Percentiles rank a stretch among this genome's conserved stretches.
Evolutionary conservation across 2,329 filamentous ascomycete genomes (phyloP).

Genomic region (Myriosclerotinia duriaeana): DNA sequence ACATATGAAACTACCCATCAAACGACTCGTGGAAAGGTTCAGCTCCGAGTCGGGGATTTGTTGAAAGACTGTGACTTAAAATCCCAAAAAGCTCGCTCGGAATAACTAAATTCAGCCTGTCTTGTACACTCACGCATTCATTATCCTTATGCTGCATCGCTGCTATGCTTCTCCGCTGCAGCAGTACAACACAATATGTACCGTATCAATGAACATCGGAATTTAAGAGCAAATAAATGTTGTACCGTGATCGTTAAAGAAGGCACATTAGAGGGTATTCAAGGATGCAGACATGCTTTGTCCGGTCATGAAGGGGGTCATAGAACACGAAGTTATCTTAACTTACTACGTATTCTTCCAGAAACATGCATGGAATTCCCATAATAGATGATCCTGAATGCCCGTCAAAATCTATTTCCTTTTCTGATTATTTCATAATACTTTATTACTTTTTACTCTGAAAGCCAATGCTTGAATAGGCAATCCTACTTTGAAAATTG

Average conservation of each 20-base stretch:
- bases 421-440: neutral
- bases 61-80: neutral
- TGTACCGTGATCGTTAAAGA: constrained; percentile 3
- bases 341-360: constrained; percentile 21
- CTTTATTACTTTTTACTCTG: neutral
- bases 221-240: constrained; percentile 12
- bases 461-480: neutral
- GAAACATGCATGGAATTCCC: constrained; percentile 23
- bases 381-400: constrained; percentile 8
- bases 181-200: constrained; percentile 15
- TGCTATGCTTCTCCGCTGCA: constrained; percentile 18
- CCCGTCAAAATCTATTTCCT: neutral
- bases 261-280: constrained; percentile 15
- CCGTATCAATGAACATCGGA: neutral
- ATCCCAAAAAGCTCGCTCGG: constrained; percentile 6
- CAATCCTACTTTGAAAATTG: neutral
- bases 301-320: constrained; percentile 18
- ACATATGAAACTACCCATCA: neutral
- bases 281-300: constrained; percentile 13
- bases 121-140: neutral
- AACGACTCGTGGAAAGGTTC: constrained; percentile 19
- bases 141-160: constrained; percentile 10
- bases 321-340: constrained; percentile 24
- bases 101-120: constrained; percentile 9
- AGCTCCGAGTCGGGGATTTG: constrained; percentile 18